Base-by-base conservation (phyloP, 345 rosid species). In the Salix purpurea region DNA sequence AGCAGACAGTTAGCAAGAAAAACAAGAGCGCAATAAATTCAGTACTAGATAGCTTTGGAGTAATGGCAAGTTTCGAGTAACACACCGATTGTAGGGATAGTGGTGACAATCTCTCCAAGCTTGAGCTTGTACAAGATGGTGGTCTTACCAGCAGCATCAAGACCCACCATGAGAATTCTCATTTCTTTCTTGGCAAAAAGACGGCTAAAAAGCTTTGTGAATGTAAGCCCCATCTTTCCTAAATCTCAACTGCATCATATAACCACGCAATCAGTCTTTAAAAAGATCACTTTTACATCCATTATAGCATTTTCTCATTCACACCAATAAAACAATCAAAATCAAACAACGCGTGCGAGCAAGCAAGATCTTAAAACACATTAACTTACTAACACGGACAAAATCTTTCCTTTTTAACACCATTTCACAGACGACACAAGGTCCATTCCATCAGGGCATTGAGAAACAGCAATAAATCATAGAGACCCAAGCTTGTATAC, bases 101-200 rank as follows among this genome's bases (percentile, higher is more conserved):
- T 75, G 52, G 78, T 75, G 72, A 75, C 78, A 62, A 75, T 75
- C 72, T 75, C 78, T n/a, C 78, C 78, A 24, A 75, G 72, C 36
- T 75, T 75, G 66, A 75, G 78, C 72, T 75, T 75, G 72, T 75
- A 75, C n/a, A 75, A 44, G 16, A 75, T 75, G 28, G 78, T 75
- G 15, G 78, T 75, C 76, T 73, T 73, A 73, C 76, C 76, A 73
- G 76, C 76, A 16, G 76, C 76, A 16, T 73, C 76, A 73, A 73
- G 76, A 74, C 76, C 76, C n/a, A 74, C 76, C 76, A 74, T 74
- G 39, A 74, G 71, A 66, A 74, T 74, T 66, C 77, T 36, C 77
- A 74, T 74, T 50, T 74, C 77, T 39, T 74, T 74, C 71, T 74
- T 74, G 50, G 78, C 78, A 37, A 75, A 75, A 10, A 75, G 78